Evolutionary conservation across 306 rosid species (phyloP).

Genomic region (Inga leiocalycina): DNA sequence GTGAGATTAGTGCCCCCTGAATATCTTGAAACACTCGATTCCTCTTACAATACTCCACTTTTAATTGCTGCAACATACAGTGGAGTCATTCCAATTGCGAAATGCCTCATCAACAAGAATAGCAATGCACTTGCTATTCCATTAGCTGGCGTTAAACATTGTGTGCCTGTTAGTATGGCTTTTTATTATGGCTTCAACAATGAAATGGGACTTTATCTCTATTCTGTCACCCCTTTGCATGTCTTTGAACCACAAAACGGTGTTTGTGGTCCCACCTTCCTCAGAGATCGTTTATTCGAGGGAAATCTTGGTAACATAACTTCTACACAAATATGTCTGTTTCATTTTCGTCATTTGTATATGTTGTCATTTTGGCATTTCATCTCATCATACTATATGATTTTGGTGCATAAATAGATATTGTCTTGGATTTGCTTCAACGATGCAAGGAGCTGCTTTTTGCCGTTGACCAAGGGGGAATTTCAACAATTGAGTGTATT

Average conservation of each 20-base stretch:
- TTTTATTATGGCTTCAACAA: not conserved
- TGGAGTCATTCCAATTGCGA: not conserved
- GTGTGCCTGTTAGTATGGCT: not conserved
- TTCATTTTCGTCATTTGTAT: not conserved
- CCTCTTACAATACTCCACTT: not conserved
- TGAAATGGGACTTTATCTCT: not conserved
- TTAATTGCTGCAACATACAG: not conserved
- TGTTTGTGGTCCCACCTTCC: accelerated
- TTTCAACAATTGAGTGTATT: not conserved
- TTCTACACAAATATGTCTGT: not conserved
- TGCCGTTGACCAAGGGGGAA: accelerated
- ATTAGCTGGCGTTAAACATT: accelerated
- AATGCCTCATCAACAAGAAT: not conserved
- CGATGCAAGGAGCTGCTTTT: not conserved
- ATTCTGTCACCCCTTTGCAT: not conserved
- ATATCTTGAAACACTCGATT: not conserved
- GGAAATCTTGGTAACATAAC: no score
- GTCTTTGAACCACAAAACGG: not conserved
- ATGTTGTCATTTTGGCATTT: not conserved
- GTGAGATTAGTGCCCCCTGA: not conserved
- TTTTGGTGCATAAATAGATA: not conserved
- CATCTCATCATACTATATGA: not conserved
- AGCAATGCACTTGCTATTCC: not conserved
- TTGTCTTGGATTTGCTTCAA: not conserved
- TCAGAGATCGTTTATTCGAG: accelerated